Conservation (phyloP, 148 eudicot genomes). For the Euryodendron excelsum region DNA sequence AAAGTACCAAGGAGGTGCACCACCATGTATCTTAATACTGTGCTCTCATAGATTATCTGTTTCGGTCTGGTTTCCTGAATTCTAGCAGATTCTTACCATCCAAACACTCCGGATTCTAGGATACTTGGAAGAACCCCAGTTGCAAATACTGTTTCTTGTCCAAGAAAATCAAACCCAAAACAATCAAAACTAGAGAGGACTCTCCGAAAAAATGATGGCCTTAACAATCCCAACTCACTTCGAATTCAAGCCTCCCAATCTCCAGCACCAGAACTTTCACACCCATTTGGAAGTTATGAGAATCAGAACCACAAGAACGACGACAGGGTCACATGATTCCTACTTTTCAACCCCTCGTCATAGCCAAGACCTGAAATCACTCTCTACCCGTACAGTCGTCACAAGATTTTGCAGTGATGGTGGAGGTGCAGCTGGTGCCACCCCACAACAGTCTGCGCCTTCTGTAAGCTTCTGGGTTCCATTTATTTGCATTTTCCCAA, state of each 20-base stretch:
- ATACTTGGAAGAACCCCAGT: background rate
- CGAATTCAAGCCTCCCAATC: conserved; percentile 34
- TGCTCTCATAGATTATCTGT: background rate
- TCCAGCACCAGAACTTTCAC: conserved; percentile 20
- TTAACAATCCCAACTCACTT: conserved; percentile 38
- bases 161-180: background rate
- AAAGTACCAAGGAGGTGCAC: background rate
- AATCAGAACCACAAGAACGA: conserved; percentile 15
- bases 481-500: background rate
- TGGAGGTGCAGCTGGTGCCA: conserved; percentile 27
- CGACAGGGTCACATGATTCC: background rate
- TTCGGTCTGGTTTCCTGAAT: background rate
- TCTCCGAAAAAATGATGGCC: conserved; percentile 27
- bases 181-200: background rate
- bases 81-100: background rate
- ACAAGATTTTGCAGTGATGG: conserved; percentile 40
- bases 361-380: conserved; percentile 21
- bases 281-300: conserved; percentile 25
- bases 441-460: conserved; percentile 35
- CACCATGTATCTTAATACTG: background rate
- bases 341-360: background rate
- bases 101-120: background rate
- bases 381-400: conserved; percentile 15
- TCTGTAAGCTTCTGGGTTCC: conserved; percentile 41
- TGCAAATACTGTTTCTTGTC: background rate